Conservation (phyloP, 768 basidiomycete genomes). For the Boletus sensibilis region DNA sequence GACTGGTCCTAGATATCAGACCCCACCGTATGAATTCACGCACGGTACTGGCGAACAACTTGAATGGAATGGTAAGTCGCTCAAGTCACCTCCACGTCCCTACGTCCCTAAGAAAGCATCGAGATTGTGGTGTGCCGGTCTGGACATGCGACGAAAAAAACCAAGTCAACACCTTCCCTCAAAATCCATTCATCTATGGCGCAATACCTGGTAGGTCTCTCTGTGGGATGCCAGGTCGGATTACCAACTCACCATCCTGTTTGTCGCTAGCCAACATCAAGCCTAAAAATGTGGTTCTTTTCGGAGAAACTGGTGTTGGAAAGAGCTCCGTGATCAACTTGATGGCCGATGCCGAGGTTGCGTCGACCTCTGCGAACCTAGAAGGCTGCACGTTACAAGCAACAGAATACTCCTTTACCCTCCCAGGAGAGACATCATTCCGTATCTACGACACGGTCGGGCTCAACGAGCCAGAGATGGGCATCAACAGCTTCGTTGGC, state of each 20-base stretch:
- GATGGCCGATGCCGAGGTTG: slow-evolving; percentile 1
- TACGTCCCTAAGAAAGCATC: neutral
- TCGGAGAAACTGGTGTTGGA: slow-evolving; percentile 6
- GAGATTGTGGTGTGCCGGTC: neutral
- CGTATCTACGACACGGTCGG: slow-evolving; percentile 7
- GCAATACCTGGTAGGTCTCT: neutral
- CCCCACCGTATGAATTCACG: neutral
- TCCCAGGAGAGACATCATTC: neutral
- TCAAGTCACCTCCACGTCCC: too few relatives aligned
- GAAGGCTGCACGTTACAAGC: slow-evolving; percentile 1
- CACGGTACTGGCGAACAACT: too few relatives aligned
- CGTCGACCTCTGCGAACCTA: neutral
- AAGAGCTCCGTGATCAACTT: slow-evolving; percentile 10
- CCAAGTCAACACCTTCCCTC: neutral
- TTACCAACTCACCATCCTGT: too few relatives aligned
- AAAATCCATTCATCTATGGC: neutral
- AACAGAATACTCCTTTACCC: neutral
- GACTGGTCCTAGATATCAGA: neutral
- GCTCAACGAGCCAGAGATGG: too few relatives aligned
- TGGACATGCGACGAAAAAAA: neutral
- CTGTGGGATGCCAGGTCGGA: neutral
- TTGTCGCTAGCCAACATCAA: too few relatives aligned
- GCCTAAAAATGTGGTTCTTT: neutral
- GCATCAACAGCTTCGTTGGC: too few relatives aligned
- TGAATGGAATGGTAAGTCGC: too few relatives aligned